Base-by-base conservation (phyloP, 441 rosid genomes). In the Gossypium schwendimanii region DNA sequence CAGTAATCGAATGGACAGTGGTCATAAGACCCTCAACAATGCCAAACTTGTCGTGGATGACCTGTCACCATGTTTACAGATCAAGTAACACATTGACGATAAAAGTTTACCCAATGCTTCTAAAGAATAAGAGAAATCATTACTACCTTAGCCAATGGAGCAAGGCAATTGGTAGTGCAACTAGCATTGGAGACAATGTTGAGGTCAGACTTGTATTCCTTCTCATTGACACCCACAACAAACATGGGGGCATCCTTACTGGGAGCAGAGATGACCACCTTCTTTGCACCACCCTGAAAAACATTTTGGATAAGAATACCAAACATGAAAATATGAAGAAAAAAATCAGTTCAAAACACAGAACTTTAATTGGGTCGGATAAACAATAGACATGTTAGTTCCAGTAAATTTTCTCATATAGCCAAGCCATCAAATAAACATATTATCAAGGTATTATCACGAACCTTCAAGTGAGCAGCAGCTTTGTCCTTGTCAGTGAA, bases 401-500 rank as follows among this genome's bases (percentile, higher is more conserved):
- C 21, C 14, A 23, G 15, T 23, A 45, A 65, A 14, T 15, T 49
- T 14, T 64, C 65, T 41, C 14, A 14, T 45, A 45, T 6, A 11
- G 21, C n/a, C 9, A 10, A 6, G n/a, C 15, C 18, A 17, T 23
- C 53, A 44, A 12, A 20, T 24, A 59, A 12, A 39, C 52, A 49
- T 4, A 8, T 3, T 23, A 55, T 55, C 41, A 39, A 65, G 5
- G 1, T 10, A 70, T 36, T 4, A 52, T 15, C 47, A 9, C 73
- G 61, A 65, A 89, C 96, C 98, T 92, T 94, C 86, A 94, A 84
- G 86, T 91, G 97, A 74, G 97, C 93, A 76, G 97, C 89, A 24
- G 97, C 98, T 69, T 92, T 94, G 77, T 92, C 98, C 87, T 92
- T 89, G 81, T 92, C 98, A 45, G 97, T 87, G 82, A 94, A 94